These are phyloP conservation scores for Lathyrus oleraceus DNA, from an alignment of 306 rosid species.

Conservation along the genomic window DNA sequence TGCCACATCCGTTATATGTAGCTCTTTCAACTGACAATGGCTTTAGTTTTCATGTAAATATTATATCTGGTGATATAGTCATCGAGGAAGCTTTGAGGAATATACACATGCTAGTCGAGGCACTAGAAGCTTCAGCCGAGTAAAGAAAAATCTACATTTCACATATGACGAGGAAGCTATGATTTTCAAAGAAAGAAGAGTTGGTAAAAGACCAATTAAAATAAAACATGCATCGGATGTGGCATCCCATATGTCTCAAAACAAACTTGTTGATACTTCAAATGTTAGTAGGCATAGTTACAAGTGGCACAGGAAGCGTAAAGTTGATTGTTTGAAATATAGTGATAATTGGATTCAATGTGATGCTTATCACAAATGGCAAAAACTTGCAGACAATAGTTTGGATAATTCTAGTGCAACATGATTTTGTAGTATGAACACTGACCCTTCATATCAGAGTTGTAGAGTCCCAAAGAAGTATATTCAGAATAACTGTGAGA, in stretches of 20 bases:
- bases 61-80: constrained; percentile 81
- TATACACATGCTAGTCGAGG: constrained; percentile 41
- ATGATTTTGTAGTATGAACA: too few relatives aligned
- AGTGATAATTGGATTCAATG: constrained; percentile 92
- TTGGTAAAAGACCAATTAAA: constrained; percentile 38
- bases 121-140: constrained; percentile 58
- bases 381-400: constrained; percentile 66
- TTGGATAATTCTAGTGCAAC: too few relatives aligned
- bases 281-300: constrained; percentile 40
- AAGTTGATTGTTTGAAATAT: constrained; percentile 38
- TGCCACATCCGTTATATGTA: constrained; percentile 74
- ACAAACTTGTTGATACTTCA: constrained; percentile 43
- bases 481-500: constrained; percentile 51
- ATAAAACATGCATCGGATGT: constrained; percentile 41
- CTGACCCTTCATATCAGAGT: too few relatives aligned
- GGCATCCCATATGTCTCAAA: constrained; percentile 34
- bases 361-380: constrained; percentile 91
- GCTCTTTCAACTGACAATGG: constrained; percentile 76
- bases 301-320: constrained; percentile 37
- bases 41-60: constrained; percentile 62
- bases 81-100: constrained; percentile 52
- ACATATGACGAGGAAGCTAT: constrained; percentile 51
- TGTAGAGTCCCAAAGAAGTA: constrained; percentile 63
- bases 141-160: constrained; percentile 56
- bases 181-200: constrained; percentile 39